phyloP scores from a whole-genome alignment of 495 filamentous ascomycete species.

The Xylaria palmicola region DNA sequence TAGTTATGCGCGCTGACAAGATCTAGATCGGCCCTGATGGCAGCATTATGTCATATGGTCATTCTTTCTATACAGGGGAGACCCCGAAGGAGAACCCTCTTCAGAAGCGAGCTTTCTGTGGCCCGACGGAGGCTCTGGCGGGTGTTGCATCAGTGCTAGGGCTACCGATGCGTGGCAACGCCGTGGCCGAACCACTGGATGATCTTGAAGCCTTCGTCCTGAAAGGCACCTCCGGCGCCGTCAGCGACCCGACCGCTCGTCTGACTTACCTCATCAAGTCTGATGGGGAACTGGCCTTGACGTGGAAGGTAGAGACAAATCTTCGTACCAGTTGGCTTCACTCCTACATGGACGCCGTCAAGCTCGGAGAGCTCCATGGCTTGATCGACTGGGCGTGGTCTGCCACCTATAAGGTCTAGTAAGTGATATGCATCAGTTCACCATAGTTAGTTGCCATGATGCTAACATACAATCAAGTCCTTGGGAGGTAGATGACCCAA shows the following conservation, averaged over 20 bases:
- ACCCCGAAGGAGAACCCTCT: conserved; percentile 15
- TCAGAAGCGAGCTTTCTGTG: conserved; percentile 18
- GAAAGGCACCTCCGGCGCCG: conserved; percentile 22
- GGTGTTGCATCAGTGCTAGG: conserved; percentile 19
- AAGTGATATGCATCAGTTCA: conserved; percentile 7
- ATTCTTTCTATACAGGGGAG: conserved; percentile 25
- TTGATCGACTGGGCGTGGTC: conserved; percentile 39
- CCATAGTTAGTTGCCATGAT: conserved; percentile 16
- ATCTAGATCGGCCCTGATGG: conserved; percentile 30
- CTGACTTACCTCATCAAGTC: conserved; percentile 36
- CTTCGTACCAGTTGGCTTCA: conserved; percentile 37
- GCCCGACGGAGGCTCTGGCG: conserved; percentile 24
- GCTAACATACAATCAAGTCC: conserved; percentile 19
- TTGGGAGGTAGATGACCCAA: conserved; percentile 38
- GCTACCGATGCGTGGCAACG: conserved; percentile 19
- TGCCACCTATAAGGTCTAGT: conserved; percentile 40
- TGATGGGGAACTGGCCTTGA: conserved; percentile 31
- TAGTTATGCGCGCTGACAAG: background rate
- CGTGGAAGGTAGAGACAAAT: conserved; percentile 43
- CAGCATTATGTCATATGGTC: conserved; percentile 31
- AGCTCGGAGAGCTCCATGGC: conserved; percentile 24
- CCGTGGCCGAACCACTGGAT: conserved; percentile 19
- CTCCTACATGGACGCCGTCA: conserved; percentile 38
- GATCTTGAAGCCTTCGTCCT: conserved; percentile 23
- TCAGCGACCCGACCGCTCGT: conserved; percentile 33